Conservation (phyloP, 2,329 filamentous ascomycete species). For the Venturiaceae sp. region DNA sequence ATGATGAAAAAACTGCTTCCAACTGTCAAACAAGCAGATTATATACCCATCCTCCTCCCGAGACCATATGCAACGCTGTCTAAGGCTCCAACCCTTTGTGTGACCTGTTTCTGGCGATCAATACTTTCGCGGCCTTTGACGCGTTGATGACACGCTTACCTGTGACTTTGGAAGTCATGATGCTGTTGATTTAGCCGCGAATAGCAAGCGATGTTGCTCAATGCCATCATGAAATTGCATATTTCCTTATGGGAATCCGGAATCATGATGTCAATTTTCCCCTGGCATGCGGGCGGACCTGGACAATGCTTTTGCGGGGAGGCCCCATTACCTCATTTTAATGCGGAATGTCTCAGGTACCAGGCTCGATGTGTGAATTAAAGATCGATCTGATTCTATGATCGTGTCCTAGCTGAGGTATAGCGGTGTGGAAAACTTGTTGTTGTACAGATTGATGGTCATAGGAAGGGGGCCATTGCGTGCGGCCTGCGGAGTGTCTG, state of each 20-base stretch:
- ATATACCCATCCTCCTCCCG: not conserved
- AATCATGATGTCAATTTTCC: not conserved
- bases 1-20: not conserved
- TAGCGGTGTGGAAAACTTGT: not conserved
- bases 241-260: not conserved
- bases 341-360: not conserved
- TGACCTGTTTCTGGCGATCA: too few relatives aligned
- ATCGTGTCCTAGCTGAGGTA: not conserved
- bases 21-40: not conserved
- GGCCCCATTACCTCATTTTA: not conserved
- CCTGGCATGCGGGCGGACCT: not conserved
- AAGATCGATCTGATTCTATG: not conserved
- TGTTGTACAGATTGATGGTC: too few relatives aligned
- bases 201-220: not conserved
- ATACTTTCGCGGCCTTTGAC: not conserved
- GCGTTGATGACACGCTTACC: not conserved
- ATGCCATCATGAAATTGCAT: not conserved
- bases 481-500: too few relatives aligned
- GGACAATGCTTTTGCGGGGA: too few relatives aligned
- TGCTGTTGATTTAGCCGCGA: not conserved
- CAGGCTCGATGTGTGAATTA: not conserved
- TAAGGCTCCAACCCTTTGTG: too few relatives aligned
- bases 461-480: too few relatives aligned
- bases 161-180: slow-evolving; percentile 1
- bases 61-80: too few relatives aligned